Percentiles rank a stretch among this genome's conserved stretches.
phyloP scores from a whole-genome alignment of 805 yeast species.

The Kuraishia piskuri region DNA sequence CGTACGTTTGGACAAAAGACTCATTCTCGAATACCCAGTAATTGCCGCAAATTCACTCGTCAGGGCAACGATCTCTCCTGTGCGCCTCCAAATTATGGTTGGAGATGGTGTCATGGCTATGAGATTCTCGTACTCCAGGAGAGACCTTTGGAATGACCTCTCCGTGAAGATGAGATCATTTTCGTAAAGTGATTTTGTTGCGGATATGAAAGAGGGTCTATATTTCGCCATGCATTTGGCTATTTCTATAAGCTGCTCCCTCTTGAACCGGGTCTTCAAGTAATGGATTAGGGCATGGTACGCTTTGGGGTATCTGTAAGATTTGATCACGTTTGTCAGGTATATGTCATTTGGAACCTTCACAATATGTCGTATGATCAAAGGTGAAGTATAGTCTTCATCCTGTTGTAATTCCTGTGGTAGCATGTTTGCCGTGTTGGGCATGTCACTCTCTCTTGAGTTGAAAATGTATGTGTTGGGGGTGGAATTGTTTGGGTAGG shows the following conservation, averaged over 20 bases:
- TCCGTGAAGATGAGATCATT: slow-evolving; percentile 61
- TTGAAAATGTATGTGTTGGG: slow-evolving; percentile 38
- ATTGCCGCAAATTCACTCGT: slow-evolving; percentile 67
- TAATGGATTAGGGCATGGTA: slow-evolving; percentile 53
- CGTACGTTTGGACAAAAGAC: slow-evolving; percentile 48
- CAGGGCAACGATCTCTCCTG: slow-evolving; percentile 77
- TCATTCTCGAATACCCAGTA: slow-evolving; percentile 53
- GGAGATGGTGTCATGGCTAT: slow-evolving; percentile 64
- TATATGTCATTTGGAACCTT: slow-evolving; percentile 41
- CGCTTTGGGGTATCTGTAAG: slow-evolving; percentile 55
- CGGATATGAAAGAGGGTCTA: slow-evolving; percentile 70
- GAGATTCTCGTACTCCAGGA: slow-evolving; percentile 47
- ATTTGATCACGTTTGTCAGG: slow-evolving; percentile 30
- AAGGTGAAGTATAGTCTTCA: slow-evolving; percentile 45
- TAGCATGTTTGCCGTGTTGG: slow-evolving; percentile 37
- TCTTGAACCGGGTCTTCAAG: slow-evolving; percentile 40
- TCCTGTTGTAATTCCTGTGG: slow-evolving; percentile 30
- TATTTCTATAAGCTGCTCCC: slow-evolving; percentile 28
- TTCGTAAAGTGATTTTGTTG: slow-evolving; percentile 65
- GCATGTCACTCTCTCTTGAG: slow-evolving; percentile 42
- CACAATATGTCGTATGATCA: slow-evolving; percentile 47
- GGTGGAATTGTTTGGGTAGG: slow-evolving; percentile 22
- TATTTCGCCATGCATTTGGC: slow-evolving; percentile 55
- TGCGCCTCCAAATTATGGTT: slow-evolving; percentile 77
- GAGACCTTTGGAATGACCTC: slow-evolving; percentile 45